Evolutionary conservation across 306 rosid genomes (phyloP), one percentile per base, ranked within the genome.

Genomic region (Rubus parviflorus): DNA sequence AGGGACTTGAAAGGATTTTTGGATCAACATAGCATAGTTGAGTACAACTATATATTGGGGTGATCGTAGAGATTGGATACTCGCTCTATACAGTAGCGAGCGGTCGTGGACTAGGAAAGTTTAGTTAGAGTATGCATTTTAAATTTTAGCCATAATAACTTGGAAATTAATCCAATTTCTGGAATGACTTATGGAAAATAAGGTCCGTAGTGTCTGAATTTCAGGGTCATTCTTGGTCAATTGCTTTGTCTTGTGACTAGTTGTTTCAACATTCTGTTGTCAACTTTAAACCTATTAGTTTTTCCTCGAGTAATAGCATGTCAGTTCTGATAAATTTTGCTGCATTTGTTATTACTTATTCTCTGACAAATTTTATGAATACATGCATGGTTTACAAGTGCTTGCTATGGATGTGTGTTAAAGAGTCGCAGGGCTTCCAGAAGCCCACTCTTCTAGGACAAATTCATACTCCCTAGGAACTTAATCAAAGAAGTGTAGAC

Each of bases 1-100:
- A 95, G 98, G 91, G 83, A 88, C 97, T 84, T 95, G 91, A 94
- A 70, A 42, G 70, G 81, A 77, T 86, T 73, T 74, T 76, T 77
- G 83, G 80, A 81, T 82, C 82, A 76, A 73, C 88, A 65, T 75
- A 51, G 75, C 89, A 65, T 75, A 42, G 81, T 68, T 73, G 82
- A 77, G 52, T 76, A 75, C 83, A 66, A 78, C 80, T 52, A 72
- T 38, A 72, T n/a, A 20, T 54, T 52, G 66, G 74, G 51, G 83
- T 74, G 75, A 75, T 83, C 61, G 46, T 77, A 73, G 77, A 41
- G 75, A 67, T 40, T 53, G 70, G 82, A 47, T 74, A 11, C 45
- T 62, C 58, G 56, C 51, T 40, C 20, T 62, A 38, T 62, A 45
- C 49, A 13, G 80, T 77, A 77, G 48, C 35, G 66, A 73, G 41